phyloP scores from a whole-genome alignment of 495 filamentous ascomycete species.

The Penicillium dipodomyicola region DNA sequence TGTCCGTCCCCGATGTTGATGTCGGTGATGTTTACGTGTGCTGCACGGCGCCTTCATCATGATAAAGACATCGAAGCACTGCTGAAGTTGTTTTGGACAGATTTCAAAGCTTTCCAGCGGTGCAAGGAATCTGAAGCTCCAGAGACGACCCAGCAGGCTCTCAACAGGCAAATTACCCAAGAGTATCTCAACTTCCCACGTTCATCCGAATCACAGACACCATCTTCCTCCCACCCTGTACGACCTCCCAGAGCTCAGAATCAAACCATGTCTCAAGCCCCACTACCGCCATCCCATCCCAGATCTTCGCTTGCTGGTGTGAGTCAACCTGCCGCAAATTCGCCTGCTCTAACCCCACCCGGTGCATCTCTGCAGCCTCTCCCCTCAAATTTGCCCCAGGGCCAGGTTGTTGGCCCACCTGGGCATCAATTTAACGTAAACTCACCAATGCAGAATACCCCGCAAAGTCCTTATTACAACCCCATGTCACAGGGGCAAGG shows the following conservation, averaged over 20 bases:
- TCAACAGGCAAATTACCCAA: not conserved
- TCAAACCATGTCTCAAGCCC: not conserved
- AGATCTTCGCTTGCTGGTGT: not conserved
- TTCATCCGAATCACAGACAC: not conserved
- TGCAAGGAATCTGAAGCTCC: not conserved
- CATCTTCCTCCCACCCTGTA: not conserved
- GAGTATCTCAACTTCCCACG: constrained; percentile 2
- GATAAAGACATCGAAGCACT: not conserved
- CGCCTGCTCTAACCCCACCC: not conserved
- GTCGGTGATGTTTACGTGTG: constrained; percentile 10
- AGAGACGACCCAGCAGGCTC: not conserved
- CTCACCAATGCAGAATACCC: not conserved
- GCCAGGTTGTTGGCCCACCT: not conserved
- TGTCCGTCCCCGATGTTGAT: constrained; percentile 3
- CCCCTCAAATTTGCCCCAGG: not conserved
- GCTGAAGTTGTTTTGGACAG: not conserved
- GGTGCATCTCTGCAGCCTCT: not conserved
- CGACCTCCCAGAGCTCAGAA: not conserved
- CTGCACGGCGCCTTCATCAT: constrained; percentile 1
- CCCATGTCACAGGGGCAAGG: not conserved
- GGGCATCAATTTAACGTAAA: not conserved
- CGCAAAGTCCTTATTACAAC: not conserved
- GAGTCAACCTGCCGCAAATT: not conserved
- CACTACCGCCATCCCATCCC: not conserved
- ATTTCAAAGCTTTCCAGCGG: not conserved